A percentile compares a stretch with the other conserved stretches of the same genome.
These are phyloP conservation scores for Sugiyamaella smithiae DNA, from an alignment of 805 yeast genomes.

Conservation along the genomic window DNA sequence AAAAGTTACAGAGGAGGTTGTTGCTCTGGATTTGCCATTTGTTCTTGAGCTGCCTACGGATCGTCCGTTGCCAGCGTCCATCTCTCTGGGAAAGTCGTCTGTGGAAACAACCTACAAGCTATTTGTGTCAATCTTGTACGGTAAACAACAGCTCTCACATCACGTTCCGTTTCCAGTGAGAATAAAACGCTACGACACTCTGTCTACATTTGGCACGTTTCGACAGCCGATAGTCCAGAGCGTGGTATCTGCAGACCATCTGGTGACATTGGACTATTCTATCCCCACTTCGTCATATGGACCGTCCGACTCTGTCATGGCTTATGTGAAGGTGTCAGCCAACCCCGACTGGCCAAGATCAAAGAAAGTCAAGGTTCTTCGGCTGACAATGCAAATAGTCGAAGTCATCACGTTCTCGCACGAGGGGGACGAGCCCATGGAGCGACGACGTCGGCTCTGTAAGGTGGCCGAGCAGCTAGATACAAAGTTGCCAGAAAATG, in stretches of 20 bases:
- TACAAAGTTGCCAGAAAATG: constrained; percentile 27
- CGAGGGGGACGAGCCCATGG: constrained; percentile 33
- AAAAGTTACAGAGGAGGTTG: constrained; percentile 22
- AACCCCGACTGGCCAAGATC: constrained; percentile 38
- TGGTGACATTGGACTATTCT: constrained; percentile 34
- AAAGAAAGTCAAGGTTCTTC: constrained; percentile 36
- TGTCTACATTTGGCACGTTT: constrained; percentile 38
- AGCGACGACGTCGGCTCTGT: constrained; percentile 31
- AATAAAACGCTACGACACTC: constrained; percentile 37
- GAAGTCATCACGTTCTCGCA: constrained; percentile 35
- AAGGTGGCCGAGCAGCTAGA: constrained; percentile 31
- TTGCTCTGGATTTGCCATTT: constrained; percentile 40
- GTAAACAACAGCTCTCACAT: constrained; percentile 19
- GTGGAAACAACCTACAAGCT: constrained; percentile 36
- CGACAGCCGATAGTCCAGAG: constrained; percentile 30
- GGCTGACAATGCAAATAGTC: constrained; percentile 35
- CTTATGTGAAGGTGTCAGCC: constrained; percentile 32
- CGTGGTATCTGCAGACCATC: constrained; percentile 34
- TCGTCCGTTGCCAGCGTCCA: constrained; percentile 35
- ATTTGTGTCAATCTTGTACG: constrained; percentile 32
- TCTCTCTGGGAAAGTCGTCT: constrained; percentile 30
- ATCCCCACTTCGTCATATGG: constrained; percentile 38
- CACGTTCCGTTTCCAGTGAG: constrained; percentile 36
- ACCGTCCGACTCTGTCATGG: constrained; percentile 36
- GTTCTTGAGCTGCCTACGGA: constrained; percentile 34